Base-by-base conservation (phyloP, 345 rosid genomes). In the Dovyalis caffra region DNA sequence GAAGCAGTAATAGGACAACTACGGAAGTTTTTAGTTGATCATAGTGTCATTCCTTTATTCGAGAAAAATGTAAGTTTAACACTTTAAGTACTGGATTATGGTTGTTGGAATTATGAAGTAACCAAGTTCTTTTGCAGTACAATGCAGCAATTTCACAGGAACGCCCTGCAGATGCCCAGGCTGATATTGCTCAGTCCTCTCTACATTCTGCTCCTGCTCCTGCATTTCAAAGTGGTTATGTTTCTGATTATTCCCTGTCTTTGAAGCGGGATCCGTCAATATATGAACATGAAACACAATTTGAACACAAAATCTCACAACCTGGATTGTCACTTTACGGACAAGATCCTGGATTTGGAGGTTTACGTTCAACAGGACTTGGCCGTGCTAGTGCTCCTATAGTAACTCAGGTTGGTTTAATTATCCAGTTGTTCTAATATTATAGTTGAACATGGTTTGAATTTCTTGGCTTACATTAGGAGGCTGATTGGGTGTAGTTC, bases 21-120 rank as follows among this genome's bases (percentile, higher is more conserved):
- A 15, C 78, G 86, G 71, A 84, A 78, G 80, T 80, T 84, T 68
- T 69, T 84, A 69, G 86, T 84, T 51, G 84, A 81, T 76, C 80
- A 78, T 3, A 78, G 76, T 18, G 75, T 80, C 37, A 43, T 84
- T 73, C 86, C 84, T 66, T n/a, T 84, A 32, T 84, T 84, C 78
- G 86, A 84, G 82, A 76, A 73, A 75, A 66, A n/a, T 51, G 86
- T 84, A 76, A 70, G 86, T 75, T 49, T 21, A 11, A n/a, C 28
- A 56, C 38, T 37, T 57, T 5, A 26, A 73, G 31, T 65, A 10
- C 29, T 56, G 43, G 53, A 1, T 58, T 58, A 25, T 33, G 43
- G 11, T 23, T 45, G 4, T 58, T n/a, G 47, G 34, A 43, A 62
- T 73, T 15, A 3, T 37, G 21, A 40, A 76, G 21, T 78, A 64